A percentile compares a stretch with the other conserved stretches of the same genome.
Conservation (phyloP, 176 grass and related monocot species). For the Carex cristatella region DNA sequence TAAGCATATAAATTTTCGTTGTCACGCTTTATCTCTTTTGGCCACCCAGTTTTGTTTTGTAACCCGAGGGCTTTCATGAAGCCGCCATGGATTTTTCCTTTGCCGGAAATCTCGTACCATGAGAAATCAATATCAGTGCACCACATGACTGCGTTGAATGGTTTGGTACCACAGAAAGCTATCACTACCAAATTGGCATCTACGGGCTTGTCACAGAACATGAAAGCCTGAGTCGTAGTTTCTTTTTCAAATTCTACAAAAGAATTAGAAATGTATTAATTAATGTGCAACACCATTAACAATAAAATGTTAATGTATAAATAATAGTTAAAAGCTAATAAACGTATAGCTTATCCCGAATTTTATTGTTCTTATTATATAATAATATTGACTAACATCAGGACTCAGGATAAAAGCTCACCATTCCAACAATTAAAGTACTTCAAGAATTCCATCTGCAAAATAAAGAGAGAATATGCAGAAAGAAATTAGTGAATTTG, state of each 20-base stretch:
- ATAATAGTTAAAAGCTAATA: not conserved
- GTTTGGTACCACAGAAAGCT: constrained; percentile 32
- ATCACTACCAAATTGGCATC: constrained; percentile 30
- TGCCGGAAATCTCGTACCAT: constrained; percentile 28
- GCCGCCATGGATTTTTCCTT: constrained; percentile 34
- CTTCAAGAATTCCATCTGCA: constrained; percentile 36
- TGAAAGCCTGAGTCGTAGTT: constrained; percentile 29
- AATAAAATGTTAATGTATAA: no score
- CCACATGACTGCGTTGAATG: constrained; percentile 28
- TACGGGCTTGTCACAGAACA: constrained; percentile 36
- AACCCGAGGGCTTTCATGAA: constrained; percentile 42
- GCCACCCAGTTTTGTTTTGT: constrained; percentile 2
- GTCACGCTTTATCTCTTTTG: not conserved
- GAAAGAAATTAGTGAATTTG: not conserved
- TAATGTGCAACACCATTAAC: no score
- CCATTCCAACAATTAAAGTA: constrained; percentile 36
- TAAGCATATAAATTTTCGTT: constrained; percentile 13
- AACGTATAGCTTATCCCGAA: no score
- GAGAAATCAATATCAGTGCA: constrained; percentile 32
- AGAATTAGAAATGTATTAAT: not conserved
- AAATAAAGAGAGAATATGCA: not conserved
- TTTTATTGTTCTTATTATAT: no score
- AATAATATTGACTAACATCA: no score
- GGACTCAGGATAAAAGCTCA: not conserved
- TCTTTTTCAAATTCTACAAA: constrained; percentile 20